Percentiles rank a stretch among this genome's conserved stretches.
These are phyloP conservation scores for Xylariaceae sp. DNA, from an alignment of 2,329 filamentous ascomycete species.

Conservation along the genomic window DNA sequence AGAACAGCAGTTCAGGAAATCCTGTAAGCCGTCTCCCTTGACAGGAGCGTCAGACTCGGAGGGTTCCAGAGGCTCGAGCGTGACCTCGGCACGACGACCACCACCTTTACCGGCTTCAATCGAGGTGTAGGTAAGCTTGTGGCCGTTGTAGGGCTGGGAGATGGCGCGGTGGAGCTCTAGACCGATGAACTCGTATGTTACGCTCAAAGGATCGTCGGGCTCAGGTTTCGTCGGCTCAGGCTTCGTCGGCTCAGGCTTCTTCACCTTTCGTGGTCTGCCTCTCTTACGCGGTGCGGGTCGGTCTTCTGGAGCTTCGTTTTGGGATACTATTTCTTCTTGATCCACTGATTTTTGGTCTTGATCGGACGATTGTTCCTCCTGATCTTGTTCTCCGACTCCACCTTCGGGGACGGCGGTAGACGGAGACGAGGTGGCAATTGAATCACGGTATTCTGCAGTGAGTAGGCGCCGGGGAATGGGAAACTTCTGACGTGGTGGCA, in stretches of 20 bases:
- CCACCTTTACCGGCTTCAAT: constrained; percentile 48
- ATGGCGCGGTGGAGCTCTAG: constrained; percentile 47
- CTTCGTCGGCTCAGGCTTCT: no score
- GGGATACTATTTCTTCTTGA: no score
- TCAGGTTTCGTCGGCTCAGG: not conserved
- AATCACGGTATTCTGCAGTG: not conserved
- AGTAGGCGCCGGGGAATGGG: constrained; percentile 29
- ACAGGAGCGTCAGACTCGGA: not conserved
- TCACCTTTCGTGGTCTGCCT: not conserved
- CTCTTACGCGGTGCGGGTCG: no score
- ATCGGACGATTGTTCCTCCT: no score
- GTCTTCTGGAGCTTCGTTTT: not conserved
- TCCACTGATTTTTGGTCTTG: no score
- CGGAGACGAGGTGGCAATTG: not conserved
- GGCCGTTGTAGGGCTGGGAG: constrained; percentile 38
- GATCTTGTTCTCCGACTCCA: not conserved
- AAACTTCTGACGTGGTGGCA: constrained; percentile 33
- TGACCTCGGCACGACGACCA: constrained; percentile 47
- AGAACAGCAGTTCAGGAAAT: constrained; percentile 22
- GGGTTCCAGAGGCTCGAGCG: constrained; percentile 34
- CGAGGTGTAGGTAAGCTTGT: constrained; percentile 46
- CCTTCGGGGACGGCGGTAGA: not conserved
- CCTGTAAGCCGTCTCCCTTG: not conserved
- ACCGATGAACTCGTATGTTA: constrained; percentile 41
- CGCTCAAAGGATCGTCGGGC: constrained; percentile 17